Evolutionary conservation across 2,329 filamentous ascomycete species (phyloP), one percentile per base, ranked within the genome.

Genomic region (Rachicladosporium sp.): DNA sequence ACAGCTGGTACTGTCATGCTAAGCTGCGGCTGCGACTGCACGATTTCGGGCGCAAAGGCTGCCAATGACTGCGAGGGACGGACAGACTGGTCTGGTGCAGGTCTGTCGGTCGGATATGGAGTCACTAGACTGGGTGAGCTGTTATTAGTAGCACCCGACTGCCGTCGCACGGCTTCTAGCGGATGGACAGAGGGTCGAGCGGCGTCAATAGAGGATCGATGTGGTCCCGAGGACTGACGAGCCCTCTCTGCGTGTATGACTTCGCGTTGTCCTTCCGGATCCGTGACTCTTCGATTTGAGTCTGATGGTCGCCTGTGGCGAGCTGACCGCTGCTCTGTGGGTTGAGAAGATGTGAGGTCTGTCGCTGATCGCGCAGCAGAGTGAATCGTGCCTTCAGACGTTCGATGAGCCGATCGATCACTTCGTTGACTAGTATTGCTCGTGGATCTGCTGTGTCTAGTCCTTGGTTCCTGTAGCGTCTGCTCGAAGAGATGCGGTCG

Each of bases 361-460:
- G 75, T 81, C 35, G 78, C 73, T 11, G 82, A 84, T 13, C 73
- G 71, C 13, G 73, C 66, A 9, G 74, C 70, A 31, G 71, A 69
- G 21, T 65, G 53, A 32, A 30, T 33, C 30, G 66, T 55, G 64
- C 57, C 10, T 62, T 57, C 37, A 62, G 60, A 11, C 7, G 4
- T 6, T 63, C 50, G 2, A 73, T 69, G 33, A 11, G 43, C 36
- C 10, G 50, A 52, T 10, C 42, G 46, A 31, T 48, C 41, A 37
- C 46, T 52, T 11, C 46, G 48, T 29, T 53, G 55, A 32, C 49
- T 55, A 3, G 48, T 52, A 2, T 49, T 50, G 53, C 65, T 58
- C 46, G 70, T 45, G 61, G 70, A 55, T 68, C 77, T 40, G 35
- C 50, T 51, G 12, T 61, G 61, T 35, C 41, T 56, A 51, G 40